Evolutionary conservation across 768 basidiomycete species (phyloP).

Genomic region (Lactarius akahatsu): DNA sequence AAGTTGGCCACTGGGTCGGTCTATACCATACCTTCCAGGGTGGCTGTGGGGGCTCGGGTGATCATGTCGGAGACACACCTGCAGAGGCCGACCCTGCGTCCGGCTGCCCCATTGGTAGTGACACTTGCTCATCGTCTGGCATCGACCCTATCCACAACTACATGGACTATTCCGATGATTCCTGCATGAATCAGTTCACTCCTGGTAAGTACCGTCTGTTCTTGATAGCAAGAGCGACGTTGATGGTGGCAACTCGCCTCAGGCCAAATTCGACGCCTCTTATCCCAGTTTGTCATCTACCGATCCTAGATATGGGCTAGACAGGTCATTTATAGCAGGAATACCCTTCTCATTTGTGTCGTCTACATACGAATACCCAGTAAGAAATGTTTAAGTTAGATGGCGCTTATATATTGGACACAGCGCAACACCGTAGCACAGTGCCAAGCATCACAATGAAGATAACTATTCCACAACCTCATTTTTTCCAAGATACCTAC

Average conservation of each 20-base stretch:
- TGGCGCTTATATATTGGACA: background rate
- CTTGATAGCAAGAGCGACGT: background rate
- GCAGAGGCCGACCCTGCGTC: slow-evolving; percentile 44
- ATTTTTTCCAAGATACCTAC: no score
- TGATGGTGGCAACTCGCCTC: background rate
- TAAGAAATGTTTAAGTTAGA: background rate
- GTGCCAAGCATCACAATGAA: no score
- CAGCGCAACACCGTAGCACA: background rate
- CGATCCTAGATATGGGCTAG: slow-evolving; percentile 32
- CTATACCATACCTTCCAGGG: slow-evolving; percentile 62
- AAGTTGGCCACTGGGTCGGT: slow-evolving; percentile 62
- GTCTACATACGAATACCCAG: background rate
- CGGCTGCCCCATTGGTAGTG: slow-evolving; percentile 38
- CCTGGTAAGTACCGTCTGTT: slow-evolving; percentile 34
- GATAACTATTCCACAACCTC: no score
- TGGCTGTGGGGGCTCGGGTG: slow-evolving; percentile 43
- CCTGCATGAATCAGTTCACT: slow-evolving; percentile 53
- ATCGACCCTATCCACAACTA: slow-evolving; percentile 51
- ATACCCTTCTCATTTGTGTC: background rate
- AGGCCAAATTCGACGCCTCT: slow-evolving; percentile 40
- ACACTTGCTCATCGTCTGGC: slow-evolving; percentile 34
- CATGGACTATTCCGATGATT: slow-evolving; percentile 55
- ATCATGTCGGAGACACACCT: slow-evolving; percentile 50
- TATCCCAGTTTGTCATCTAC: slow-evolving; percentile 45
- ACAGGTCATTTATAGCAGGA: background rate